A percentile compares a stretch with the other conserved stretches of the same genome.
phyloP scores from a whole-genome alignment of 208 protist genomes.

The Trypanosomatidae sp. region DNA sequence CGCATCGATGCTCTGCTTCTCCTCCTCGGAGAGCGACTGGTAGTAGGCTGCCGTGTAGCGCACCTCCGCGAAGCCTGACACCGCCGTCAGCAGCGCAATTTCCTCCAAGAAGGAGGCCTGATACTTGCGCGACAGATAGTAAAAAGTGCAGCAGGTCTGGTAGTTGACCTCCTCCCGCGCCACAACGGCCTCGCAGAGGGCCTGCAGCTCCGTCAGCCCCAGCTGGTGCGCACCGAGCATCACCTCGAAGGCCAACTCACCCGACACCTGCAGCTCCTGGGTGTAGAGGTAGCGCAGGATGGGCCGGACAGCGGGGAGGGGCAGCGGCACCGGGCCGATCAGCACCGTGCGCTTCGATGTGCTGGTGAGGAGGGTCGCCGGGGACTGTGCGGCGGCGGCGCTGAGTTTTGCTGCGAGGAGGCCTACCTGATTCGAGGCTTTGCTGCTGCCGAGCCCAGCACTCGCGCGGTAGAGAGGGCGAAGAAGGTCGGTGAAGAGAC shows the following conservation, averaged over 20 bases:
- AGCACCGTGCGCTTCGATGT: conserved; percentile 59
- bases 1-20: conserved; percentile 54
- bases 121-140: conserved; percentile 66
- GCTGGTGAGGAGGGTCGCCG: conserved; percentile 20
- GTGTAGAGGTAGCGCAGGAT: conserved; percentile 81
- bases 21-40: conserved; percentile 43
- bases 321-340: conserved; percentile 72
- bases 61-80: conserved; percentile 66
- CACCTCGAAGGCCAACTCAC: conserved; percentile 54
- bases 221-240: conserved; percentile 73
- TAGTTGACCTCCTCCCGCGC: conserved; percentile 84
- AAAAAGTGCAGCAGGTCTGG: conserved; percentile 69
- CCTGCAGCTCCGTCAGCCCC: conserved; percentile 54
- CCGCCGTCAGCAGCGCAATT: conserved; percentile 70
- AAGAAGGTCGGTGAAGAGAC: conserved; percentile 79
- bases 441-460: neutral
- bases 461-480: conserved; percentile 46
- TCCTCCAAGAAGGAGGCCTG: conserved; percentile 77
- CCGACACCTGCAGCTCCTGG: conserved; percentile 45
- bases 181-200: conserved; percentile 74
- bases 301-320: conserved; percentile 51
- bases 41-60: conserved; percentile 43
- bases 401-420: conserved; percentile 58
- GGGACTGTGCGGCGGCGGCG: conserved; percentile 19
- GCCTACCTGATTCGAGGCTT: conserved; percentile 44